Evolutionary conservation across 2,329 filamentous ascomycete genomes (phyloP).

Genomic region (Coniella vitis): DNA sequence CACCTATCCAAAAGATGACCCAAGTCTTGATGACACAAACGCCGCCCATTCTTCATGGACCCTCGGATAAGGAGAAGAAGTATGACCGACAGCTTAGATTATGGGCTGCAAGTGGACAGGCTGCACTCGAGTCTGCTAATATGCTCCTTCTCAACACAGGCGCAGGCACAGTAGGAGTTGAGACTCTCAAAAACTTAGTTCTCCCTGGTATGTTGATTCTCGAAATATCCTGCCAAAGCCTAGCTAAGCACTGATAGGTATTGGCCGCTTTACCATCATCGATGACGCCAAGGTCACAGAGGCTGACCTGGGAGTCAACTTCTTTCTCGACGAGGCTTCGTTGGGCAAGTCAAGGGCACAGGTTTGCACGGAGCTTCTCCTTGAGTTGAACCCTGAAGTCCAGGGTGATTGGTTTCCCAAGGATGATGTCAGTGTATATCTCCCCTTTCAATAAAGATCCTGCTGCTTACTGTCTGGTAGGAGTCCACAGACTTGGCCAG

Average conservation of each 20-base stretch:
- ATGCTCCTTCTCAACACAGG: conserved; percentile 87
- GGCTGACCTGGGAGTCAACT: conserved; percentile 87
- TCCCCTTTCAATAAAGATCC: not conserved
- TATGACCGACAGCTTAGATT: conserved; percentile 94
- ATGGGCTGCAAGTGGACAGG: conserved; percentile 89
- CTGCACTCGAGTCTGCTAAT: conserved; percentile 82
- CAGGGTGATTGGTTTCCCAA: conserved; percentile 63
- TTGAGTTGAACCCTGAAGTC: conserved; percentile 91
- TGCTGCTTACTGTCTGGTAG: too few species aligned
- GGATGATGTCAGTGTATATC: conserved; percentile 29
- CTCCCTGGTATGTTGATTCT: conserved; percentile 59
- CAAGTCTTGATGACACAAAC: conserved; percentile 38
- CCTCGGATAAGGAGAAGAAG: conserved; percentile 61
- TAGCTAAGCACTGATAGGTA: conserved; percentile 40
- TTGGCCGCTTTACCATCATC: conserved; percentile 86
- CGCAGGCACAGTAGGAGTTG: conserved; percentile 78
- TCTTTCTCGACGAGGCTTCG: conserved; percentile 79
- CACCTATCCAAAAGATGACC: conserved; percentile 30
- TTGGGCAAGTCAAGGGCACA: conserved; percentile 73
- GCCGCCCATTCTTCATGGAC: conserved; percentile 43
- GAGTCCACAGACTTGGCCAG: conserved; percentile 15
- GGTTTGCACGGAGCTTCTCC: conserved; percentile 67
- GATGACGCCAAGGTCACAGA: conserved; percentile 74
- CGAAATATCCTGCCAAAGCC: not conserved
- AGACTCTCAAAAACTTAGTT: conserved; percentile 95